phyloP scores from a whole-genome alignment of 2,329 filamentous ascomycete genomes.

The Piedraia hortae region DNA sequence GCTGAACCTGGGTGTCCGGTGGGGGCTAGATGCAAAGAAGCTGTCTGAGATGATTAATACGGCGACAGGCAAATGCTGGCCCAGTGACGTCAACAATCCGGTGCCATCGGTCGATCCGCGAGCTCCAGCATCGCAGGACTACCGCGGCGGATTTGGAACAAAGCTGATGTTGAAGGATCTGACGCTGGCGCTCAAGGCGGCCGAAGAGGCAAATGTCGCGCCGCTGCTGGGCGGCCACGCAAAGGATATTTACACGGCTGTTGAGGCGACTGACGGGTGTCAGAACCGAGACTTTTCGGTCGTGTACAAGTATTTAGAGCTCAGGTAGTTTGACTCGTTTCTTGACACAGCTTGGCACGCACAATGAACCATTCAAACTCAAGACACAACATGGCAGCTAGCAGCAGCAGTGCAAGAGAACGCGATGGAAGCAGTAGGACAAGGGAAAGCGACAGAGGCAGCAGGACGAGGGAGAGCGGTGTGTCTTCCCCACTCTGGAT shows the following conservation, averaged over 20 bases:
- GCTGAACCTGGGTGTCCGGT: constrained; percentile 36
- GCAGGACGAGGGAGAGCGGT: no score
- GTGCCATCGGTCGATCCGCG: constrained; percentile 58
- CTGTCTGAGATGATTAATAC: constrained; percentile 74
- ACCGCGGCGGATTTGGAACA: constrained; percentile 24
- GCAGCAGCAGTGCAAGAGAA: no score
- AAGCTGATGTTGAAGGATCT: constrained; percentile 23
- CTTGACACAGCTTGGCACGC: no score
- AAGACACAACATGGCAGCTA: no score
- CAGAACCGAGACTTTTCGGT: constrained; percentile 24
- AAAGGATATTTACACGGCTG: constrained; percentile 19
- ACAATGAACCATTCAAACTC: no score
- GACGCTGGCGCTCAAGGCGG: constrained; percentile 21
- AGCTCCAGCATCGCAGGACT: constrained; percentile 50
- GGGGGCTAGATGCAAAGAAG: constrained; percentile 34
- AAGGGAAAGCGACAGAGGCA: no score
- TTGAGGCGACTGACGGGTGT: constrained; percentile 16
- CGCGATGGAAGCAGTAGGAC: no score
- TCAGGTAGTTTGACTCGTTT: no score
- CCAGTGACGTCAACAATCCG: constrained; percentile 84
- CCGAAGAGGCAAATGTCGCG: constrained; percentile 17
- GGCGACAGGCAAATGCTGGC: constrained; percentile 88
- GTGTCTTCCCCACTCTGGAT: no score
- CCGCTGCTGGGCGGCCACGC: constrained; percentile 20
- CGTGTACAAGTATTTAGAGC: constrained; percentile 22